Percentiles rank a stretch among this genome's conserved stretches.
Evolutionary conservation across 106 monocot species (phyloP).

Genomic region (Platanthera guangdongensis): DNA sequence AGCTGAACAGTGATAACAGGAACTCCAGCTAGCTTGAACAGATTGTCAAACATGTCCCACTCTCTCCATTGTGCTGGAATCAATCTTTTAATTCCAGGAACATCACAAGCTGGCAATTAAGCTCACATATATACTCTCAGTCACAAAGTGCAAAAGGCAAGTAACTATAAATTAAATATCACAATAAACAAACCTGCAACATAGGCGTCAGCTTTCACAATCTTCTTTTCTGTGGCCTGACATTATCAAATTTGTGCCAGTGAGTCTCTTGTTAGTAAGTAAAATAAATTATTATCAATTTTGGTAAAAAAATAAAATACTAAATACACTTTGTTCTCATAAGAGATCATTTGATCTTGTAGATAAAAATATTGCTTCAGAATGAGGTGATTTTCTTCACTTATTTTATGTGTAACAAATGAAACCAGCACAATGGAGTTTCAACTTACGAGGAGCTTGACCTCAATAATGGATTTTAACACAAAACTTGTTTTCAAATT

Average conservation of each 20-base stretch:
- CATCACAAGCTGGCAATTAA: slow-evolving; percentile 76
- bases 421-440: too few species aligned
- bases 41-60: slow-evolving; percentile 78
- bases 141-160: slow-evolving; percentile 6
- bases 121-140: slow-evolving; percentile 4
- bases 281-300: background rate
- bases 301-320: background rate
- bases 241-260: slow-evolving; percentile 9
- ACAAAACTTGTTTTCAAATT: too few species aligned
- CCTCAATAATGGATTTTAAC: too few species aligned
- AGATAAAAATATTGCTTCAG: too few species aligned
- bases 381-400: too few species aligned
- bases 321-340: background rate
- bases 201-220: slow-evolving; percentile 92
- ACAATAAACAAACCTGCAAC: slow-evolving; percentile 69
- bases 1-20: slow-evolving; percentile 98
- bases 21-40: slow-evolving; percentile 87
- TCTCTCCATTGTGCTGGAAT: slow-evolving; percentile 85
- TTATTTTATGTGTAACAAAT: too few species aligned
- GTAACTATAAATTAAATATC: background rate
- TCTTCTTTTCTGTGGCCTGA: slow-evolving; percentile 74
- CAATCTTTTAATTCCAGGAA: slow-evolving; percentile 95
- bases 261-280: background rate
- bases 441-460: too few species aligned
- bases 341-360: background rate